A percentile compares a stretch with the other conserved stretches of the same genome.
Evolutionary conservation across 495 filamentous ascomycete genomes (phyloP).

Genomic region (Hypoxylon crocopeplum): DNA sequence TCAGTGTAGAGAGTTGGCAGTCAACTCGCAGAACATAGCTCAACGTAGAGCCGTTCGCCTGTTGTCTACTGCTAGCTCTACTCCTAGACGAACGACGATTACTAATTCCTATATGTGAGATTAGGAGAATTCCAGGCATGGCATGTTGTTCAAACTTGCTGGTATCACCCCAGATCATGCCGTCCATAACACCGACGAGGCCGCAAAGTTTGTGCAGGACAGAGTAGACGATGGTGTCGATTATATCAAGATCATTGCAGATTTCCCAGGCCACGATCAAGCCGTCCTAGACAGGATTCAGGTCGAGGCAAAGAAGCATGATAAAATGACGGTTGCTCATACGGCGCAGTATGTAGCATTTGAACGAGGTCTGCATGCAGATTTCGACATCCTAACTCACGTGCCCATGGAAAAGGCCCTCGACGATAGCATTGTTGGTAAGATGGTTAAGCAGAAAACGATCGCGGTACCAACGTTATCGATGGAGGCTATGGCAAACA

Average conservation of each 20-base stretch:
- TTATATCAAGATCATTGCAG: slow-evolving; percentile 49
- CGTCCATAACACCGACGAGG: slow-evolving; percentile 38
- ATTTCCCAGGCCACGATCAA: slow-evolving; percentile 40
- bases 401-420: slow-evolving; percentile 38
- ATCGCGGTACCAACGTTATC: slow-evolving; percentile 41
- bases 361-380: slow-evolving; percentile 32
- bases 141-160: slow-evolving; percentile 17
- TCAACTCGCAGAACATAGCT: neutral
- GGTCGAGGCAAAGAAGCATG: slow-evolving; percentile 28
- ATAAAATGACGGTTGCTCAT: slow-evolving; percentile 38
- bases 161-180: slow-evolving; percentile 25
- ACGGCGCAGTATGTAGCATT: slow-evolving; percentile 33
- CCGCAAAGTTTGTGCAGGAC: slow-evolving; percentile 40
- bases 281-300: slow-evolving; percentile 36
- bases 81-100: neutral
- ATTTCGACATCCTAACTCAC: slow-evolving; percentile 42
- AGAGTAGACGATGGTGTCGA: slow-evolving; percentile 41
- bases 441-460: slow-evolving; percentile 28
- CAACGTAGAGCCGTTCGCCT: neutral
- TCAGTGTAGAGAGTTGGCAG: neutral
- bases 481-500: slow-evolving; percentile 29
- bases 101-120: neutral
- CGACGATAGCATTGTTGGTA: slow-evolving; percentile 17
- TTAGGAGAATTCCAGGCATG: slow-evolving; percentile 30
- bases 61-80: neutral